A percentile compares a stretch with the other conserved stretches of the same genome.
Evolutionary conservation across 2,329 filamentous ascomycete genomes (phyloP).

Genomic region (Colletotrichum horii): DNA sequence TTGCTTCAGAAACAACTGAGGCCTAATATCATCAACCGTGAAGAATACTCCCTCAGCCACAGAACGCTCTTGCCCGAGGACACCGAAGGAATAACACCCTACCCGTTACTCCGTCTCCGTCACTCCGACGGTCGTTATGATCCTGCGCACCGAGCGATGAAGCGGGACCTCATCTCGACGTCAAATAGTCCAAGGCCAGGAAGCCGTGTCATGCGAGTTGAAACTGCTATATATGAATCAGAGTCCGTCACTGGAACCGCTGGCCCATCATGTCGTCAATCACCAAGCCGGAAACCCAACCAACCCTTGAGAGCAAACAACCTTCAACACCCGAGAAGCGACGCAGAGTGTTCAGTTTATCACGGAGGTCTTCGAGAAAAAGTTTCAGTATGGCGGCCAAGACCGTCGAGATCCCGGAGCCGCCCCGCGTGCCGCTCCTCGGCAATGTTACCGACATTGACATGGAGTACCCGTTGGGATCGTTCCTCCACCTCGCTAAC

Average conservation of each 20-base stretch:
- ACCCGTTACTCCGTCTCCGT: background rate
- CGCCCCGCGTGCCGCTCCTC: slow-evolving; percentile 66
- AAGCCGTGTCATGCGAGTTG: background rate
- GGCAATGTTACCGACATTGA: slow-evolving; percentile 72
- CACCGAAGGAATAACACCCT: background rate
- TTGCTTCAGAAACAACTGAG: background rate
- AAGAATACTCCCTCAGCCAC: background rate
- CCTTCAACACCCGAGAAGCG: background rate
- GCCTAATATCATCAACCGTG: background rate
- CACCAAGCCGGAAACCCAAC: background rate
- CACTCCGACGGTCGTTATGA: background rate
- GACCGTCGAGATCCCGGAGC: slow-evolving; percentile 37
- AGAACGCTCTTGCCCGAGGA: background rate
- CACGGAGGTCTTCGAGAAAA: background rate
- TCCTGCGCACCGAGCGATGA: background rate
- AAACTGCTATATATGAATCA: background rate
- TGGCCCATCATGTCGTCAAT: background rate
- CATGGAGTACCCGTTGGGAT: slow-evolving; percentile 57
- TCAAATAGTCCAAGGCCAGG: background rate
- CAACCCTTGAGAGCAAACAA: background rate
- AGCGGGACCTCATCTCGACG: background rate
- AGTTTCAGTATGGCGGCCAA: slow-evolving; percentile 22
- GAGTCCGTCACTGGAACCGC: background rate
- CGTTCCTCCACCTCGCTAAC: slow-evolving; percentile 63
- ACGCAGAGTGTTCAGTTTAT: slow-evolving; percentile 3